Evolutionary conservation across 495 filamentous ascomycete genomes (phyloP), one percentile per base, ranked within the genome.

Genomic region (Penicillium coprophilum): DNA sequence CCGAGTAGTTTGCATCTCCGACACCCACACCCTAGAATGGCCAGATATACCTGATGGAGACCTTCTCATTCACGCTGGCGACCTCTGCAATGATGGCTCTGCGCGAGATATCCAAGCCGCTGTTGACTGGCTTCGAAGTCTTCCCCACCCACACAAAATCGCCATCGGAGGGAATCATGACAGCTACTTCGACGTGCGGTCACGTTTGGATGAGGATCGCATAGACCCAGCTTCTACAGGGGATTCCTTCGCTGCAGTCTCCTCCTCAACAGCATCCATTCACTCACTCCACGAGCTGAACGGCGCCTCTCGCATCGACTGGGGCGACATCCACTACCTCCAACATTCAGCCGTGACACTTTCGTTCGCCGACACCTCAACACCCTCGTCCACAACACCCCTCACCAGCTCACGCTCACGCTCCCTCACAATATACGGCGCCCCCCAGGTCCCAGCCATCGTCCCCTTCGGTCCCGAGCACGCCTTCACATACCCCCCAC

Each of bases 131-230:
- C 77, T 97, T 4, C 72, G 73, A 24, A 76, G 74, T 20, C 78
- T 92, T 2, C 85, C 87, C 1, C 91, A 96, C 62, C 70, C 72
- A 31, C 78, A 92, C 58, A 96, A 96, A 70, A 81, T 97, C 46
- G 81, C 91, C 36, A 87, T 97, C 56, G 81, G 84, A 54, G 93
- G 93, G n/a, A 96, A 96, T 68, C 91, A 96, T 69, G 92, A 96
- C 63, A 82, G 81, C 61, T 92, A 84, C 71, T 87, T 96, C 50
- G 92, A 97, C 63, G 61, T 70, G 19, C 69, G 77, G 6, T 80
- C 78, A 7, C 71, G 79, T 8, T 59, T 56, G 1, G 67, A 71
- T 3, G 68, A 79, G 44, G 80, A 82, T 55, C 68, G 66, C 53
- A 65, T 70, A 47, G 63, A 74, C 55, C 23, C 40, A 3, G 34